A percentile compares a stretch with the other conserved stretches of the same genome.
phyloP scores from a whole-genome alignment of 2,329 filamentous ascomycete species.

The Emergomyces africanus region DNA sequence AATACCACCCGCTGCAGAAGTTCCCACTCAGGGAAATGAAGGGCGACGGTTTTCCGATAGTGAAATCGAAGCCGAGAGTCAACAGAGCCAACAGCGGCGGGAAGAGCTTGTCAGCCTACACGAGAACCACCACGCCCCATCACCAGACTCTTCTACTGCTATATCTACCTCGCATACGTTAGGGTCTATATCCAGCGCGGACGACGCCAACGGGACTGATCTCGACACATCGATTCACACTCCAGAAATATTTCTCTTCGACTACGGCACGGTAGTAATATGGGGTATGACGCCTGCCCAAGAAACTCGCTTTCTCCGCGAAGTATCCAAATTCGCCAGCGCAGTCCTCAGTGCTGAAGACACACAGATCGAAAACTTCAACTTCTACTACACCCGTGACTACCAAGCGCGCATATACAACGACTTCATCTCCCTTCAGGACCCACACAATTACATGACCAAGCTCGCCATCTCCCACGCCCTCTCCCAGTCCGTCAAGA shows the following conservation, averaged over 20 bases:
- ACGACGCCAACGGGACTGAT: conserved; percentile 42
- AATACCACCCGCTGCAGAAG: neutral
- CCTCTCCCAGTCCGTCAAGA: conserved; percentile 92
- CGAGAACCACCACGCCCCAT: conserved; percentile 23
- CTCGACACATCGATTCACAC: conserved; percentile 83
- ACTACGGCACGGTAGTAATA: conserved; percentile 94
- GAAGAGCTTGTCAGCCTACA: conserved; percentile 54
- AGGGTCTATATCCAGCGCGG: conserved; percentile 13
- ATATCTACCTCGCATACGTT: conserved; percentile 5
- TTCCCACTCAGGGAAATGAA: neutral
- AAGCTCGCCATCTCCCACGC: conserved; percentile 95
- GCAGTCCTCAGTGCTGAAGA: conserved; percentile 83
- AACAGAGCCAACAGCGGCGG: conserved; percentile 40
- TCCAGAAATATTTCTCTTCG: conserved; percentile 89
- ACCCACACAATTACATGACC: conserved; percentile 96
- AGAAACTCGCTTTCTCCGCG: conserved; percentile 82
- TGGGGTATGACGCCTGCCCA: conserved; percentile 94
- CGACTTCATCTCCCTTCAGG: conserved; percentile 89
- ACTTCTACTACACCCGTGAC: conserved; percentile 97
- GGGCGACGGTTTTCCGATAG: conserved; percentile 44
- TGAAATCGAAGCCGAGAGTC: conserved; percentile 53
- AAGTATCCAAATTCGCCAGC: conserved; percentile 85
- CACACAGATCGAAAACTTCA: conserved; percentile 93
- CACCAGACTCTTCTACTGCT: conserved; percentile 7
- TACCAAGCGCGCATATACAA: conserved; percentile 99